phyloP scores from a whole-genome alignment of 805 yeast genomes.

The Cyberlindnera xylosilytica region DNA sequence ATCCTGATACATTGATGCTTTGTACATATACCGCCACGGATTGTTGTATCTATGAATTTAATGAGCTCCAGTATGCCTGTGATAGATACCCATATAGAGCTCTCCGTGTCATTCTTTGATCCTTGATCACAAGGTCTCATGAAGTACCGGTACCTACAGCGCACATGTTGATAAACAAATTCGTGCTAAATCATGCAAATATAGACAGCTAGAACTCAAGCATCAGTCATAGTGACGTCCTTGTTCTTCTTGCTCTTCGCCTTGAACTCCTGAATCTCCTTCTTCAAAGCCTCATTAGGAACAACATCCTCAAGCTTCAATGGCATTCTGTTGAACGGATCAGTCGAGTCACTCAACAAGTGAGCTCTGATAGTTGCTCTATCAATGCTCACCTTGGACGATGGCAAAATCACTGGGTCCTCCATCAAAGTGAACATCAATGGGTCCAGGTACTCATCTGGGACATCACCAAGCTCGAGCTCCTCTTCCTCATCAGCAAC shows the following conservation, averaged over 20 bases:
- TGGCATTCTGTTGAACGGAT: slow-evolving; percentile 95
- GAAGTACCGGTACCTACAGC: no score
- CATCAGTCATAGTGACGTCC: slow-evolving; percentile 16
- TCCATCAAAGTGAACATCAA: slow-evolving; percentile 94
- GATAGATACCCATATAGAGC: no score
- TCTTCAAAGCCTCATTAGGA: slow-evolving; percentile 69
- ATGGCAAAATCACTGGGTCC: slow-evolving; percentile 93
- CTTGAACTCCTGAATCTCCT: slow-evolving; percentile 50
- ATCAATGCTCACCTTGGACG: slow-evolving; percentile 82
- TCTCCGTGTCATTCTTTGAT: no score
- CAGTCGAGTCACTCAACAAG: slow-evolving; percentile 89
- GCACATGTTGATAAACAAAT: no score
- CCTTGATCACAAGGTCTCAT: no score
- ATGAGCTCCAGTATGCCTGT: no score
- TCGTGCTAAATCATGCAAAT: no score
- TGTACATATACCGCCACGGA: no score
- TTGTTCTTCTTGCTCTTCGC: slow-evolving; percentile 9
- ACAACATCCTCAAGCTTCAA: slow-evolving; percentile 82
- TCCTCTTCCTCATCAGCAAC: slow-evolving; percentile 76
- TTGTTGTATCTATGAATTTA: no score
- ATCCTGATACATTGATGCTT: no score
- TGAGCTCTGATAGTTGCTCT: slow-evolving; percentile 91
- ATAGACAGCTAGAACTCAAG: no score
- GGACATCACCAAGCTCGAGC: slow-evolving; percentile 84
- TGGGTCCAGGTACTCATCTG: slow-evolving; percentile 96